Evolutionary conservation across 805 yeast genomes (phyloP).

Genomic region (Isabelozyma heimii): DNA sequence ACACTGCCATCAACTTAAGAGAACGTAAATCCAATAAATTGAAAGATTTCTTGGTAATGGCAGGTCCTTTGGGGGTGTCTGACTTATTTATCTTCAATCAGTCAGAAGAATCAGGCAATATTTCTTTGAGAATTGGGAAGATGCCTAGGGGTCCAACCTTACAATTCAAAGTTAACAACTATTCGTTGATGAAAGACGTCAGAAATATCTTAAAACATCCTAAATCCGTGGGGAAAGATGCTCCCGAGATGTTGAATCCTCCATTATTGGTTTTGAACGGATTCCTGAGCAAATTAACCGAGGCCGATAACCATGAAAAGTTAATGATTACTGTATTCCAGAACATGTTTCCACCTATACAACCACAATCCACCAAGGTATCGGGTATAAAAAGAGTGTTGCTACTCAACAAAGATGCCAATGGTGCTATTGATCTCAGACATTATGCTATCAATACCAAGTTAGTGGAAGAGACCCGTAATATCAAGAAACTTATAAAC

Average conservation of each 20-base stretch:
- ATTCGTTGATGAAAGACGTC: conserved; percentile 81
- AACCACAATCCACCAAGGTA: conserved; percentile 78
- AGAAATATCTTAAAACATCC: conserved; percentile 69
- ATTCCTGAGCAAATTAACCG: conserved; percentile 62
- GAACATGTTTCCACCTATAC: conserved; percentile 92
- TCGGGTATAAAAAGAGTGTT: conserved; percentile 78
- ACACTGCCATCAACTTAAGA: conserved; percentile 83
- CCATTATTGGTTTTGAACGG: conserved; percentile 93
- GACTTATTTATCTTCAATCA: conserved; percentile 87
- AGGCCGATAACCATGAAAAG: conserved; percentile 70
- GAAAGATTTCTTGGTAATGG: conserved; percentile 96
- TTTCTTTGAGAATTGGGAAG: conserved; percentile 78
- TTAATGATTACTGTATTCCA: conserved; percentile 87
- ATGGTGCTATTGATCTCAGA: conserved; percentile 75
- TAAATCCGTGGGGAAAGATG: conserved; percentile 66
- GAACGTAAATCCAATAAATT: conserved; percentile 86
- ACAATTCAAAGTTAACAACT: conserved; percentile 73
- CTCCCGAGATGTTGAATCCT: conserved; percentile 66
- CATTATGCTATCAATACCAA: conserved; percentile 89
- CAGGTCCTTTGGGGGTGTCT: conserved; percentile 92
- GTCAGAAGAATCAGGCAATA: conserved; percentile 70
- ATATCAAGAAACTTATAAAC: conserved; percentile 66
- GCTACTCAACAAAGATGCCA: conserved; percentile 70
- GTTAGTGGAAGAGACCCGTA: conserved; percentile 72
- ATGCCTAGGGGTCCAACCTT: conserved; percentile 95